A percentile compares a stretch with the other conserved stretches of the same genome.
Evolutionary conservation across 768 basidiomycete genomes (phyloP).

Genomic region (Tricholoma sp.): DNA sequence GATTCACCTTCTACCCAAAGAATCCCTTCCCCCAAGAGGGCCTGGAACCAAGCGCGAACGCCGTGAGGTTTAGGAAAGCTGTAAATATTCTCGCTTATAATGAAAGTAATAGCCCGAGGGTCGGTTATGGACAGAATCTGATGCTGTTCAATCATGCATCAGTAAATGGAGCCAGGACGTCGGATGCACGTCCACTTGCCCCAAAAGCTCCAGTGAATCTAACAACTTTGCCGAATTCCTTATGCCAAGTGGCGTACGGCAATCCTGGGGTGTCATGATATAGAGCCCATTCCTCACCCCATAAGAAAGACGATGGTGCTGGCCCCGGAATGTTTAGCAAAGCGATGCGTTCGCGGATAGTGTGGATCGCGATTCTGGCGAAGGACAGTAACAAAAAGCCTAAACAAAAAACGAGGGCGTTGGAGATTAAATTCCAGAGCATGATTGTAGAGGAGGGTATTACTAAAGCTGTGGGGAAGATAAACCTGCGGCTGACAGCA

Average conservation of each 20-base stretch:
- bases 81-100: constrained; percentile 51
- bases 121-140: constrained; percentile 56
- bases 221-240: constrained; percentile 47
- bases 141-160: constrained; percentile 31
- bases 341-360: constrained; percentile 25
- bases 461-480: not conserved
- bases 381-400: constrained; percentile 27
- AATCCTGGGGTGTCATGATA: constrained; percentile 49
- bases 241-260: constrained; percentile 49
- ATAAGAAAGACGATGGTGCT: constrained; percentile 39
- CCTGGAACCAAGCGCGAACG: constrained; percentile 59
- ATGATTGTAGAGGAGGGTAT: constrained; percentile 11
- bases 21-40: constrained; percentile 57
- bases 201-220: constrained; percentile 54
- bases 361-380: constrained; percentile 28
- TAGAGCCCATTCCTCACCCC: constrained; percentile 59
- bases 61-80: constrained; percentile 59
- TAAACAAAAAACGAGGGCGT: constrained; percentile 20
- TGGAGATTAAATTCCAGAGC: constrained; percentile 21
- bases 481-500: constrained; percentile 1
- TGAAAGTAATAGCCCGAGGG: constrained; percentile 45
- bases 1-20: constrained; percentile 58
- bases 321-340: constrained; percentile 52
- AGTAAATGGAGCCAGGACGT: constrained; percentile 4
- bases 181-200: constrained; percentile 27